Evolutionary conservation across 306 rosid species (phyloP).

Genomic region (Hylodesmum podocarpum): DNA sequence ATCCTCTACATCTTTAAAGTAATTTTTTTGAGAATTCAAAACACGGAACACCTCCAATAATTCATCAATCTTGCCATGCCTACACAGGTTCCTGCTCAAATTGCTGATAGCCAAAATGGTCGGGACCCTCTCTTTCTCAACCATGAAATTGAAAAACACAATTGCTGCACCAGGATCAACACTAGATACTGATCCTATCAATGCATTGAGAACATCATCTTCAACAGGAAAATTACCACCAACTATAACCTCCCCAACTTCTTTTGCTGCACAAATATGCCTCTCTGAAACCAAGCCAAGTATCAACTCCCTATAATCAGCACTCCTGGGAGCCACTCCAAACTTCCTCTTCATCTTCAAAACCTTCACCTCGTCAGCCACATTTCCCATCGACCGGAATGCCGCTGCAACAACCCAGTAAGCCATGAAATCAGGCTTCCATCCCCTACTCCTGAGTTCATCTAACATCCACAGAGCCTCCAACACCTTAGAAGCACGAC

Average conservation of each 20-base stretch:
- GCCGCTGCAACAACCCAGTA: slow-evolving; percentile 73
- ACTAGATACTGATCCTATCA: slow-evolving; percentile 69
- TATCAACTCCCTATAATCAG: slow-evolving; percentile 67
- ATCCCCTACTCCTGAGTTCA: slow-evolving; percentile 66
- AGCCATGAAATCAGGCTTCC: slow-evolving; percentile 94
- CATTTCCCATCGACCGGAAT: slow-evolving; percentile 46
- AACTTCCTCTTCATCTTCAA: slow-evolving; percentile 91
- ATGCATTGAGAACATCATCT: slow-evolving; percentile 71
- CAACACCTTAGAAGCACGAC: slow-evolving; percentile 46
- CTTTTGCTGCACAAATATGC: slow-evolving; percentile 60
- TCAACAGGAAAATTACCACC: slow-evolving; percentile 69
- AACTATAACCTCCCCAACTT: slow-evolving; percentile 72
- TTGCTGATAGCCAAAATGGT: slow-evolving; percentile 58
- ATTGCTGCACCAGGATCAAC: slow-evolving; percentile 60
- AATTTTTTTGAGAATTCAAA: slow-evolving; percentile 45
- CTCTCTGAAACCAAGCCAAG: slow-evolving; percentile 57
- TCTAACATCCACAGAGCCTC: slow-evolving; percentile 66
- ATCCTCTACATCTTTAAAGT: slow-evolving; percentile 67
- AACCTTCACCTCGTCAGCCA: slow-evolving; percentile 64
- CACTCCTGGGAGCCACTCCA: slow-evolving; percentile 81
- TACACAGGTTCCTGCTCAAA: slow-evolving; percentile 65
- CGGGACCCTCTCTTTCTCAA: slow-evolving; percentile 68
- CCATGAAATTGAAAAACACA: slow-evolving; percentile 62
- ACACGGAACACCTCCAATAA: slow-evolving; percentile 58
- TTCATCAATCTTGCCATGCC: slow-evolving; percentile 58